These are phyloP conservation scores for Phytophthora litchii DNA, from an alignment of 352 stramenopile species.

Conservation along the genomic window DNA sequence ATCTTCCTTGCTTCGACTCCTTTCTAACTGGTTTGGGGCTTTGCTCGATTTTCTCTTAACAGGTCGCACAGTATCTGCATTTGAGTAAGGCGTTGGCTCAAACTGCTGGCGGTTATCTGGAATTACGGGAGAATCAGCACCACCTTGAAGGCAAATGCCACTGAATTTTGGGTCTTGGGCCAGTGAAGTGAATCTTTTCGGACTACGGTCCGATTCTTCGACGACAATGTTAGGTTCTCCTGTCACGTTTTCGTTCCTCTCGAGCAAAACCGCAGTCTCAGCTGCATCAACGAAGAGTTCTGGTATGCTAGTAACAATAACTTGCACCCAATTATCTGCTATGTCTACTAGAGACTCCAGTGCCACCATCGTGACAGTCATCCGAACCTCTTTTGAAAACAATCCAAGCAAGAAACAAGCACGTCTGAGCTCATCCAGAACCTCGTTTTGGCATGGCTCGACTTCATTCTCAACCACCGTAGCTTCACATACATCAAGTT, in stretches of 20 bases:
- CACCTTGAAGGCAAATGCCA: conserved; percentile 52
- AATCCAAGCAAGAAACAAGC: conserved; percentile 68
- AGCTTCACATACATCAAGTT: conserved; percentile 16
- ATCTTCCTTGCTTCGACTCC: conserved; percentile 12
- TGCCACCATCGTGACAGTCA: conserved; percentile 65
- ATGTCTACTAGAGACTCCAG: conserved; percentile 73
- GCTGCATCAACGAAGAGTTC: conserved; percentile 39
- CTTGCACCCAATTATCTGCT: conserved; percentile 62
- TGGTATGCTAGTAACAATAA: conserved; percentile 50
- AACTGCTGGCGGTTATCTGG: conserved; percentile 14
- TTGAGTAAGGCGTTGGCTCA: conserved; percentile 36
- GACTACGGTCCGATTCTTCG: conserved; percentile 38
- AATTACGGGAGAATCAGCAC: conserved; percentile 12
- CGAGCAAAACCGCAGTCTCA: conserved; percentile 14
- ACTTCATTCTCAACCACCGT: conserved; percentile 1
- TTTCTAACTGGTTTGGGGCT: conserved; percentile 11
- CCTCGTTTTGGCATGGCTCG: conserved; percentile 25
- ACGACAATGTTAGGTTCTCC: neutral
- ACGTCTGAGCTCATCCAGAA: conserved; percentile 55
- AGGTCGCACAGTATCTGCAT: conserved; percentile 33
- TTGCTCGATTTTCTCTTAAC: conserved; percentile 14
- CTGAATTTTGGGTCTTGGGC: conserved; percentile 77
- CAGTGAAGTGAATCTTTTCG: conserved; percentile 70
- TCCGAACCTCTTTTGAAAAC: conserved; percentile 54
- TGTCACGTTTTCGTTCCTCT: conserved; percentile 24